A percentile compares a stretch with the other conserved stretches of the same genome.
Evolutionary conservation across 192 early-diverging fungal species (phyloP).

Genomic region (Coemansia sp.): DNA sequence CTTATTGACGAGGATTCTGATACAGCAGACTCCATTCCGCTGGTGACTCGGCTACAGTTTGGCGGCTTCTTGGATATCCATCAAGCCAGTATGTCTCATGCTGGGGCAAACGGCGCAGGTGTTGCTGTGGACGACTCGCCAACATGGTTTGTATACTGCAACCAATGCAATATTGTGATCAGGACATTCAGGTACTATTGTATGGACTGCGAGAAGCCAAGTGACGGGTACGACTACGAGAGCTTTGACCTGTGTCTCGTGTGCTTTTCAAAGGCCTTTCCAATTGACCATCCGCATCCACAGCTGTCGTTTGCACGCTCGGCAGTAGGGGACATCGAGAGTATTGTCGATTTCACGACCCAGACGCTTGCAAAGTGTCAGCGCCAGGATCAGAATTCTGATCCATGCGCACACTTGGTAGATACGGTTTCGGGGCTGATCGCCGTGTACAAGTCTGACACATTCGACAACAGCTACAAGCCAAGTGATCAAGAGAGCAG

Average conservation of each 20-base stretch:
- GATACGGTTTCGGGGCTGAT: constrained; percentile 18
- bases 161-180: constrained; percentile 77
- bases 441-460: constrained; percentile 37
- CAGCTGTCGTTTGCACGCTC: constrained; percentile 74
- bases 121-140: constrained; percentile 41
- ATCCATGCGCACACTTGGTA: constrained; percentile 3
- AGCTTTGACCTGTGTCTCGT: constrained; percentile 75
- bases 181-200: constrained; percentile 83
- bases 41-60: constrained; percentile 28
- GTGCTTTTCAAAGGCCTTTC: constrained; percentile 72
- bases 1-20: constrained; percentile 14
- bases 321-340: constrained; percentile 34
- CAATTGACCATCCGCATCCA: constrained; percentile 73
- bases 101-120: neutral
- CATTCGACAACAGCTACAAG: constrained; percentile 27
- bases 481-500: neutral
- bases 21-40: constrained; percentile 42
- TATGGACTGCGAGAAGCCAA: constrained; percentile 74
- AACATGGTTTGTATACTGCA: constrained; percentile 72
- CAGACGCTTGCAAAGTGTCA: constrained; percentile 22
- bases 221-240: constrained; percentile 64
- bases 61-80: constrained; percentile 17
- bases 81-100: neutral
- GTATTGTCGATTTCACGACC: constrained; percentile 38
- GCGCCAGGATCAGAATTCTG: neutral